Base-by-base conservation (phyloP, 768 basidiomycete genomes). In the Suillus sp. region DNA sequence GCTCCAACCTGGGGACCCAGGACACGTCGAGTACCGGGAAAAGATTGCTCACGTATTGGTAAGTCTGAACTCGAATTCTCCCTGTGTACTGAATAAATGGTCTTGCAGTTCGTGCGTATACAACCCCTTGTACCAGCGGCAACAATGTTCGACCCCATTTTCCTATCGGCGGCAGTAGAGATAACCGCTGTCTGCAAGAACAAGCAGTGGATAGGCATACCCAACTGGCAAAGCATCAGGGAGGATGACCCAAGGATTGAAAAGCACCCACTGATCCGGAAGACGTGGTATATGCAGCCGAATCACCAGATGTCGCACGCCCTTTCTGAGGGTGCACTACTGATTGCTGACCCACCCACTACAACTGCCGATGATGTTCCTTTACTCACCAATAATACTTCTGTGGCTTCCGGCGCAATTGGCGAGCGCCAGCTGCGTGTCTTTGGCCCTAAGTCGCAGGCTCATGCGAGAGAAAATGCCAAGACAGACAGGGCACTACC, bases 201-300 rank as follows among this genome's bases (percentile, higher is more conserved):
- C 20, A 34, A n/a, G 20, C 20, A 53, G 32, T 53, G 51, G 51
- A 11, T 53, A 2, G 20, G 51, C 6, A n/a, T 53, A 53, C 51
- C 51, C 20, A n/a, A 34, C 20, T 53, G 51, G 51, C 32, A 53
- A n/a, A 20, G 34, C 11, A 34, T 53, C 6, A 53, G 20, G 34
- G 51, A 53, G 32, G 32, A 53, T 53, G 51, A 53, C 11, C 51
- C 51, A 34, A 53, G 51, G 20, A 53, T 53, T 20, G 32, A 34
- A 32, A 53, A 34, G 2, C 51, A 53, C 51, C 18, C 51, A 13
- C 30, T 53, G 20, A n/a, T 53, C 32, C 32, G 34, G 20, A 53
- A n/a, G 32, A 53, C 51, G 30, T 53, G 30, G 51, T 53, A 53
- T 3, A 11, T 53, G 6, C 30, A 35, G 32, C 5, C 51, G 20